phyloP scores from a whole-genome alignment of 768 basidiomycete genomes.

The Tricholoma bakamatsutake region DNA sequence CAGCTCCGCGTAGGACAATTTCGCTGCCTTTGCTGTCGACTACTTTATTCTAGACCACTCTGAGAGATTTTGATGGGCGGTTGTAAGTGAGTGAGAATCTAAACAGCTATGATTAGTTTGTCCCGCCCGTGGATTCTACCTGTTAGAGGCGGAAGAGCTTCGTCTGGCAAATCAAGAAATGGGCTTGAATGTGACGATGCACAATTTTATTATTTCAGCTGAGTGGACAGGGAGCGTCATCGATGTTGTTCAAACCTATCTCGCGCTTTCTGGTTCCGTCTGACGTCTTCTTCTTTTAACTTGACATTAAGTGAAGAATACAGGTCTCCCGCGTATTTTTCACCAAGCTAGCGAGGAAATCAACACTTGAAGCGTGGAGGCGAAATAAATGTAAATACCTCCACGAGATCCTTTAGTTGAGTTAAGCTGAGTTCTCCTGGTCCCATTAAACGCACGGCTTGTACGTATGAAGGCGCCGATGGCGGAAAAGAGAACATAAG shows the following conservation, averaged over 20 bases:
- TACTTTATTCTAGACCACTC: too few species aligned
- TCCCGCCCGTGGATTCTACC: too few species aligned
- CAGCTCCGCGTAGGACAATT: too few species aligned
- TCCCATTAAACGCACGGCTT: conserved; percentile 62
- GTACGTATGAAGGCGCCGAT: conserved; percentile 35
- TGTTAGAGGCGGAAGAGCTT: too few species aligned
- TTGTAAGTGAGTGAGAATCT: too few species aligned
- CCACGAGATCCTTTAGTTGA: conserved; percentile 45
- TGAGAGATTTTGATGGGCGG: too few species aligned
- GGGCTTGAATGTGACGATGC: neutral
- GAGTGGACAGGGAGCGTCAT: conserved; percentile 1
- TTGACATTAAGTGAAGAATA: conserved; percentile 54
- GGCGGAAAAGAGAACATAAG: conserved; percentile 58
- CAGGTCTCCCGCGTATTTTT: conserved; percentile 56
- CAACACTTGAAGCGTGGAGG: neutral
- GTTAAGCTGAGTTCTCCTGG: conserved; percentile 47
- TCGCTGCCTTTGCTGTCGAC: too few species aligned
- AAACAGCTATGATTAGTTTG: too few species aligned
- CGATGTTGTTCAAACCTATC: conserved; percentile 39
- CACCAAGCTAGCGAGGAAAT: conserved; percentile 44
- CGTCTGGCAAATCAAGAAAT: neutral
- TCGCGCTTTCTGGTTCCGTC: conserved; percentile 55
- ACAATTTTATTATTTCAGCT: neutral
- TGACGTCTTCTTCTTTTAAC: conserved; percentile 57
- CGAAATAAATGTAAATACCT: conserved; percentile 47